Conservation (phyloP, 2,329 filamentous ascomycete species). For the Helminthosporium solani region DNA sequence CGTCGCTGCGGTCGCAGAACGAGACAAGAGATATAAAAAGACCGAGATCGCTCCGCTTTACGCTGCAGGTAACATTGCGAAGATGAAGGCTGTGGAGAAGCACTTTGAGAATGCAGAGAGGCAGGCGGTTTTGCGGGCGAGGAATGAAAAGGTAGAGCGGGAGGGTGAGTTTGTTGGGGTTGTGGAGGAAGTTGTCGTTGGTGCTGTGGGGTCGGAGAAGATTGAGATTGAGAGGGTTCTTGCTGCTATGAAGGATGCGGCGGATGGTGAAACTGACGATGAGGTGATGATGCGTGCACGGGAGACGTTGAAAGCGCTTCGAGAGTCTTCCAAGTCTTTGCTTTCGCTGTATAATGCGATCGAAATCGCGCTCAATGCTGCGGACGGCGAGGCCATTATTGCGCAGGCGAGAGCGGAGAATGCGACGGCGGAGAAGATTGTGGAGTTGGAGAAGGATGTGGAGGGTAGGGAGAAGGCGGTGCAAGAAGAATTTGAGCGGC, state of each 20-base stretch:
- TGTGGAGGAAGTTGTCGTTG: constrained; percentile 53
- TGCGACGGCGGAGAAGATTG: constrained; percentile 43
- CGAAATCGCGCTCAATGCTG: constrained; percentile 53
- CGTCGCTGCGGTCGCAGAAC: constrained; percentile 53
- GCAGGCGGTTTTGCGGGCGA: constrained; percentile 51
- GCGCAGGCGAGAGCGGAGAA: constrained; percentile 52
- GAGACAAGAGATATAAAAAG: constrained; percentile 56
- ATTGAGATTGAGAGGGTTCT: constrained; percentile 52
- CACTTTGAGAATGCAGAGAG: constrained; percentile 53
- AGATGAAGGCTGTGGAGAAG: constrained; percentile 50
- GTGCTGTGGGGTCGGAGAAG: constrained; percentile 55
- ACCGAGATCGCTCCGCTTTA: constrained; percentile 55
- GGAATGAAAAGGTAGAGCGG: constrained; percentile 51
- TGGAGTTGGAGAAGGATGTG: constrained; percentile 40
- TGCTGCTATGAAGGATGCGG: constrained; percentile 42
- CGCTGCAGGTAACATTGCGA: constrained; percentile 52
- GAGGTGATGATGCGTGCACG: constrained; percentile 27
- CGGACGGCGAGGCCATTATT: constrained; percentile 56
- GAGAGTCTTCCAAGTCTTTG: constrained; percentile 41
- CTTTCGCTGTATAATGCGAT: constrained; percentile 49
- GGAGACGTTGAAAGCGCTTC: constrained; percentile 39
- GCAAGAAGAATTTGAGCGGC: constrained; percentile 38
- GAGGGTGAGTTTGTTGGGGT: constrained; percentile 53
- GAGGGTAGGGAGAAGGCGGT: constrained; percentile 33
- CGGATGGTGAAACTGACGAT: constrained; percentile 29